phyloP scores from a whole-genome alignment of 176 grass and related monocot genomes.

The Carex littledalei region DNA sequence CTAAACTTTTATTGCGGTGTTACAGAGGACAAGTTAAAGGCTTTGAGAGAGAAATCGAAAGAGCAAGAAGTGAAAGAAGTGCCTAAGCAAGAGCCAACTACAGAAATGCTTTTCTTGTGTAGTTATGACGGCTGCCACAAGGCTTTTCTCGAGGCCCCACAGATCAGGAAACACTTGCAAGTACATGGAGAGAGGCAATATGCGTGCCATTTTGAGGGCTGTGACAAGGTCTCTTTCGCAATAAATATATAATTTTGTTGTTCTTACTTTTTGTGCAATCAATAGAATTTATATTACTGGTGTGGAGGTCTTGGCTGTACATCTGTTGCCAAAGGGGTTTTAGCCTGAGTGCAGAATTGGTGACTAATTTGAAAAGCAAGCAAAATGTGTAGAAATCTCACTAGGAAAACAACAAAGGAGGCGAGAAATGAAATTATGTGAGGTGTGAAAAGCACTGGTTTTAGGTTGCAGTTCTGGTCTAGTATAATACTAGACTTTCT shows the following conservation, averaged over 20 bases:
- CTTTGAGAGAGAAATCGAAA: slow-evolving; percentile 59
- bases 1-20: not conserved
- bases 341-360: not conserved
- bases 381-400: not conserved
- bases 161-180: slow-evolving; percentile 79
- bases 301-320: not conserved
- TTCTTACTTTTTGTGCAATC: not conserved
- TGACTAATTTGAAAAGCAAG: not conserved
- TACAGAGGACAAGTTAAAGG: slow-evolving; percentile 67
- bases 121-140: slow-evolving; percentile 82
- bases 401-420: not conserved
- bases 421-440: not conserved
- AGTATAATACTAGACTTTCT: no score
- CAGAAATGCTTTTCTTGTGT: slow-evolving; percentile 86
- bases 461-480: not conserved
- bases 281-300: not conserved
- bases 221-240: slow-evolving; percentile 58
- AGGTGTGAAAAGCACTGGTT: not conserved
- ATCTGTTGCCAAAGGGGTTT: not conserved
- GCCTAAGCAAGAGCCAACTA: slow-evolving; percentile 51
- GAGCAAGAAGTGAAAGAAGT: slow-evolving; percentile 35
- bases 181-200: slow-evolving; percentile 83
- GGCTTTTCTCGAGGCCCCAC: slow-evolving; percentile 64
- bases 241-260: not conserved
- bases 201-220: slow-evolving; percentile 71